A percentile compares a stretch with the other conserved stretches of the same genome.
phyloP scores from a whole-genome alignment of 2,329 filamentous ascomycete genomes.

The Daldinia eschscholtzii region DNA sequence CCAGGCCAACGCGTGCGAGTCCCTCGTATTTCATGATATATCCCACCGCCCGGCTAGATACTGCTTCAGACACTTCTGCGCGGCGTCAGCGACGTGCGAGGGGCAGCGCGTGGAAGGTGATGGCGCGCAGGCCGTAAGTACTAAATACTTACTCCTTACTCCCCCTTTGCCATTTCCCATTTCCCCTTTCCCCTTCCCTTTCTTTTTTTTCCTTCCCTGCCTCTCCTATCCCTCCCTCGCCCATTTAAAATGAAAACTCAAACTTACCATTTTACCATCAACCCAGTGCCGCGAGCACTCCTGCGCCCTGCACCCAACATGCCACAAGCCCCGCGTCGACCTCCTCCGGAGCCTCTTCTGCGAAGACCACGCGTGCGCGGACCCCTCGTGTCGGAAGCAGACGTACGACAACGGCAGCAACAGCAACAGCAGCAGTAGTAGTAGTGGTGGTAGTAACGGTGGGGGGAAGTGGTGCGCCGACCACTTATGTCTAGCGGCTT shows the following conservation, averaged over 20 bases:
- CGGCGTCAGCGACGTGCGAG: slow-evolving; percentile 30
- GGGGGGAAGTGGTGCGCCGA: slow-evolving; percentile 34
- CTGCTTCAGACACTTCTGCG: slow-evolving; percentile 46
- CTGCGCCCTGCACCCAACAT: slow-evolving; percentile 34
- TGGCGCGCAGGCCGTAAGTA: slow-evolving; percentile 23
- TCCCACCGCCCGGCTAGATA: slow-evolving; percentile 44
- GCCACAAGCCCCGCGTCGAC: slow-evolving; percentile 37
- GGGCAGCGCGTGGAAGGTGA: slow-evolving; percentile 31
- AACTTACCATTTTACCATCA: background rate
- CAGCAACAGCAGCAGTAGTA: too few species aligned
- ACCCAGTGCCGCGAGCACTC: slow-evolving; percentile 39
- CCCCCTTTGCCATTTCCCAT: background rate
- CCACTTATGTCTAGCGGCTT: slow-evolving; percentile 43
- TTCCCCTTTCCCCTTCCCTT: background rate
- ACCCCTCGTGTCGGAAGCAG: slow-evolving; percentile 25
- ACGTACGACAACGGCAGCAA: slow-evolving; percentile 22
- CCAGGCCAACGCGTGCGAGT: slow-evolving; percentile 32
- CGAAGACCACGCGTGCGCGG: slow-evolving; percentile 45
- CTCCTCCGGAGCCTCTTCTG: slow-evolving; percentile 44
- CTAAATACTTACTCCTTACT: too few species aligned
- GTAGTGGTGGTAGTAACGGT: background rate
- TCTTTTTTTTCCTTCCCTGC: too few species aligned
- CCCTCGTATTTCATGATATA: slow-evolving; percentile 52
- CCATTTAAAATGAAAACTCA: background rate
- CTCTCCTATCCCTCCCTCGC: too few species aligned